Evolutionary conservation across 1,284 basidiomycete genomes (phyloP).

Genomic region (Ceratobasidium sp.): DNA sequence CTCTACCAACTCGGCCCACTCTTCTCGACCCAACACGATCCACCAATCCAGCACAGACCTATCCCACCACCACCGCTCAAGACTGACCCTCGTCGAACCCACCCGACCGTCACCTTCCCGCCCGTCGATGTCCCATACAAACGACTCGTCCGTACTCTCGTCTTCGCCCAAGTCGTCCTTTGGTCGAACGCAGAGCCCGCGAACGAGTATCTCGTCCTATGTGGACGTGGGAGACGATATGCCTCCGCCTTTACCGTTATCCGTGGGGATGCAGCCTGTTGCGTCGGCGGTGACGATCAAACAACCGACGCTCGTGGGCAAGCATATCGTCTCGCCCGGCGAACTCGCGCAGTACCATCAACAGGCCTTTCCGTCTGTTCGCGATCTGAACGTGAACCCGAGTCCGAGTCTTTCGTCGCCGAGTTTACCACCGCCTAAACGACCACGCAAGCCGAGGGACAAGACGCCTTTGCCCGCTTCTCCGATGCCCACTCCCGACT

Average conservation of each 20-base stretch:
- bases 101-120: too few species aligned
- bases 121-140: conserved; percentile 23
- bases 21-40: conserved; percentile 17
- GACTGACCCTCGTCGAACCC: background rate
- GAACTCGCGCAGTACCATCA: conserved; percentile 33
- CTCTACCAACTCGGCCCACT: conserved; percentile 31
- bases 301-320: conserved; percentile 15
- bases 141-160: conserved; percentile 25
- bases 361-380: background rate
- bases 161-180: conserved; percentile 39
- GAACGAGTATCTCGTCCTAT: conserved; percentile 42
- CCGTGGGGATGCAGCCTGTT: background rate
- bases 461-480: background rate
- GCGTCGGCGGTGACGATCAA: background rate
- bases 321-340: conserved; percentile 40
- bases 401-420: background rate
- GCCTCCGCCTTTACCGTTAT: conserved; percentile 2
- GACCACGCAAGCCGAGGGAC: conserved; percentile 24
- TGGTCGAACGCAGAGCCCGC: conserved; percentile 30
- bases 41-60: conserved; percentile 18
- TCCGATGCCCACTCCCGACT: background rate
- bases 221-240: conserved; percentile 18
- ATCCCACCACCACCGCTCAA: too few species aligned
- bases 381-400: background rate
- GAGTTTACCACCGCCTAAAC: conserved; percentile 33